A percentile compares a stretch with the other conserved stretches of the same genome.
These are phyloP conservation scores for Pleurotus tuoliensis DNA, from an alignment of 768 basidiomycete genomes.

Conservation along the genomic window DNA sequence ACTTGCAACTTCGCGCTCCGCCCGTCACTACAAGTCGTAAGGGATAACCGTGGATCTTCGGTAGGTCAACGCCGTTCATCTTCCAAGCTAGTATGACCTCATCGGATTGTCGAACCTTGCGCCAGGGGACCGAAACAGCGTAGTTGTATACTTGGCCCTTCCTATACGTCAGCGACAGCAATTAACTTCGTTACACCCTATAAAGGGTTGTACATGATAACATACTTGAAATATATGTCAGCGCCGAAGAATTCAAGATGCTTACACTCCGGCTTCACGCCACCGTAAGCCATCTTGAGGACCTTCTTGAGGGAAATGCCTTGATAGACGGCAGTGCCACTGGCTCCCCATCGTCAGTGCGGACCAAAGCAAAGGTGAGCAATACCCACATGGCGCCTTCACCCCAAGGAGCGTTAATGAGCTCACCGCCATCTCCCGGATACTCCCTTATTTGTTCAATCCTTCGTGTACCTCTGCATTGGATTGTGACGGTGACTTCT, in stretches of 20 bases:
- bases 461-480: slow-evolving; percentile 51
- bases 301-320: slow-evolving; percentile 53
- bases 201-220: neutral
- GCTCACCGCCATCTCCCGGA: slow-evolving; percentile 51
- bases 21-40: slow-evolving; percentile 48
- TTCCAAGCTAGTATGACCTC: slow-evolving; percentile 53
- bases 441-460: slow-evolving; percentile 49
- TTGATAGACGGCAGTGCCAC: slow-evolving; percentile 48
- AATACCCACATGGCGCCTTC: slow-evolving; percentile 38
- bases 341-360: slow-evolving; percentile 12
- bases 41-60: slow-evolving; percentile 49
- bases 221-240: slow-evolving; percentile 54
- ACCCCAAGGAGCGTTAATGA: slow-evolving; percentile 48
- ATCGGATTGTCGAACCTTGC: slow-evolving; percentile 42
- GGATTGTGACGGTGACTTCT: slow-evolving; percentile 49
- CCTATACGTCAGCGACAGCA: slow-evolving; percentile 12
- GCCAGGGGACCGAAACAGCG: slow-evolving; percentile 46
- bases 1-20: slow-evolving; percentile 51
- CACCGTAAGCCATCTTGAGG: slow-evolving; percentile 48
- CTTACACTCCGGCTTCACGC: slow-evolving; percentile 40
- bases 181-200: neutral
- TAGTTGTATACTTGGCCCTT: slow-evolving; percentile 32
- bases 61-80: slow-evolving; percentile 45
- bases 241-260: slow-evolving; percentile 56
- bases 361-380: neutral